Base-by-base conservation (phyloP, 2,329 filamentous ascomycete genomes). In the Escovopsis sp. region DNA sequence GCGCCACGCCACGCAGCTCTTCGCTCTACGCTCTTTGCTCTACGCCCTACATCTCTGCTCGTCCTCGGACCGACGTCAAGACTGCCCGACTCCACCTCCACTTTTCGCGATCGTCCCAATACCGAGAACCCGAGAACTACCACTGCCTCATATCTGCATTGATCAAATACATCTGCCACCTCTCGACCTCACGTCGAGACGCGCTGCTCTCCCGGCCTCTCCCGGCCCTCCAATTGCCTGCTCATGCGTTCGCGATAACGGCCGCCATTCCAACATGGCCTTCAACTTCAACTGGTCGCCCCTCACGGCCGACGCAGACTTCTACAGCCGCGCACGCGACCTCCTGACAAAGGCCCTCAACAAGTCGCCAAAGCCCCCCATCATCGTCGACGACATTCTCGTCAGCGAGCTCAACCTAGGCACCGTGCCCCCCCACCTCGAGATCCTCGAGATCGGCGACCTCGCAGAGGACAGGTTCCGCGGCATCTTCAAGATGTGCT, bases 221-320 rank as follows among this genome's bases (percentile, higher is more conserved):
- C 42, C 41, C 49, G 53, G 52, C 42, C 50, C 47, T 49, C 41
- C 36, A 45, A 47, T 41, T 30, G 36, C 48, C 46, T 48, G 41
- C 50, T 49, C 51, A 64, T 64, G 61, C 53, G 56, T 46, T 49
- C 54, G 54, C 55, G 52, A 52, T 52, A 42, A 51, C 55, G 51
- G 57, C 51, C 49, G 67, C 65, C 64, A 67, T 67, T 64, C 66
- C 64, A 72, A 66, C 65, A 98, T 98, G 91, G 91, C 91, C 54
- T 98, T 98, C 83, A 96, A 96, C 73, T 98, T 98, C 84, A 96
- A 96, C 85, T 98, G 91, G 91, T 94, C 87, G 75, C 91, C 91
- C 59, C 75, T 98, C 51, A 91, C 93, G 67, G 89, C 89, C 59
- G 91, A 96, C 68, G 89, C 85, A 57, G 77, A 80, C 54, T 91